Evolutionary conservation across 768 basidiomycete species (phyloP).

Genomic region (Leccinum aurantiacum): DNA sequence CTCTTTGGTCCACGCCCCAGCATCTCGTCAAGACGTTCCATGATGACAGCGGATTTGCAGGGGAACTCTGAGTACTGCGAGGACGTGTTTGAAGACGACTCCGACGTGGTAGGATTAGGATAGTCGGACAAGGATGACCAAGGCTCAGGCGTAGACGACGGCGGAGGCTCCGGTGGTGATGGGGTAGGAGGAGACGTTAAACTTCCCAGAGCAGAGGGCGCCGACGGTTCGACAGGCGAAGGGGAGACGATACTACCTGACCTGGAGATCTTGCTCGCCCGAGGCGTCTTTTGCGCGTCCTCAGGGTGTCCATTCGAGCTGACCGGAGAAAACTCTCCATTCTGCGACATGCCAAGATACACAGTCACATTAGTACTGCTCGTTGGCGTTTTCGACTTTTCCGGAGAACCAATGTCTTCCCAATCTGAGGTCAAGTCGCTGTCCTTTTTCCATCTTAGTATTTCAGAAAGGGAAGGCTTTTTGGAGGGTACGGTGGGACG

Average conservation of each 20-base stretch:
- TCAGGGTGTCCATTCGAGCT: slow-evolving; percentile 32
- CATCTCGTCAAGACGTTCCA: slow-evolving; percentile 71
- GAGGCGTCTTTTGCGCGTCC: slow-evolving; percentile 35
- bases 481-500: slow-evolving; percentile 45
- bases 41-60: slow-evolving; percentile 51
- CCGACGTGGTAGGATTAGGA: slow-evolving; percentile 66
- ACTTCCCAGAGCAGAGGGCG: slow-evolving; percentile 24
- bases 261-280: slow-evolving; percentile 36
- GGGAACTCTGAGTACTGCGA: slow-evolving; percentile 58
- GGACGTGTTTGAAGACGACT: slow-evolving; percentile 73
- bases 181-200: slow-evolving; percentile 41
- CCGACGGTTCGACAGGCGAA: slow-evolving; percentile 22
- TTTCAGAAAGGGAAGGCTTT: slow-evolving; percentile 68
- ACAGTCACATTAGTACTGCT: slow-evolving; percentile 41
- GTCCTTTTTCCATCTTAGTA: slow-evolving; percentile 57
- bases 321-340: slow-evolving; percentile 31
- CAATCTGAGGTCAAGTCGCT: slow-evolving; percentile 58
- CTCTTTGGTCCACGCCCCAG: slow-evolving; percentile 61
- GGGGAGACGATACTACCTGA: slow-evolving; percentile 22
- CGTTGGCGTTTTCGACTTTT: slow-evolving; percentile 49
- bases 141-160: slow-evolving; percentile 73
- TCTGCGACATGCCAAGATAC: slow-evolving; percentile 25
- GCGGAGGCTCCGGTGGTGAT: slow-evolving; percentile 55
- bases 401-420: slow-evolving; percentile 56
- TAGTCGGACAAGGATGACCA: slow-evolving; percentile 75